Conservation (phyloP, 768 basidiomycete species). For the Zangia roseola region DNA sequence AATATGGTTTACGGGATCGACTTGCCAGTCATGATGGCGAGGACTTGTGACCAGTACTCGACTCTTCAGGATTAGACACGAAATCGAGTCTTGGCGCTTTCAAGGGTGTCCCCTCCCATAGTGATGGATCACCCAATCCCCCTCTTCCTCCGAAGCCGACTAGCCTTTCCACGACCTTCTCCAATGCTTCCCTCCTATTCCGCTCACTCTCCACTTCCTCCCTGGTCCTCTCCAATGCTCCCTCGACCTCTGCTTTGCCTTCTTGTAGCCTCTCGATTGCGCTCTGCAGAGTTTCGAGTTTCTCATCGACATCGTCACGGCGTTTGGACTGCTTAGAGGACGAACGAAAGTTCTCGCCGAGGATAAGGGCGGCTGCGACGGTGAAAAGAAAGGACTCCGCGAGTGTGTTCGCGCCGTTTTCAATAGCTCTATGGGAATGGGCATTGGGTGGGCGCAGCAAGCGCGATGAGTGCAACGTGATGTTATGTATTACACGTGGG, state of each 20-base stretch:
- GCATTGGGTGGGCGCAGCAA: no score
- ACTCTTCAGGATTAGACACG: conserved; percentile 9
- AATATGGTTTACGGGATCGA: no score
- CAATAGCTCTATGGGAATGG: conserved; percentile 58
- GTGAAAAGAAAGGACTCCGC: conserved; percentile 84
- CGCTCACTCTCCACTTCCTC: conserved; percentile 35
- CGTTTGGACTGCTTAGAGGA: conserved; percentile 68
- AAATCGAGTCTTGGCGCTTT: conserved; percentile 43
- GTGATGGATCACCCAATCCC: conserved; percentile 55
- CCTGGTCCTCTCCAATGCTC: conserved; percentile 43
- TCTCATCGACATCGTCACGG: conserved; percentile 71
- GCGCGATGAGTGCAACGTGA: no score
- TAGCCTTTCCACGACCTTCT: conserved; percentile 60
- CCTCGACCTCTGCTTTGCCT: conserved; percentile 42
- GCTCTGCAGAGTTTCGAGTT: conserved; percentile 55
- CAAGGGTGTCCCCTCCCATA: conserved; percentile 57
- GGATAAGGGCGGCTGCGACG: conserved; percentile 71
- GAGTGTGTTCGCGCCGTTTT: conserved; percentile 80
- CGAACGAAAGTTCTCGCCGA: conserved; percentile 75
- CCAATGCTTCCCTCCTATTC: conserved; percentile 61
- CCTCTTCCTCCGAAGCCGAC: conserved; percentile 66
- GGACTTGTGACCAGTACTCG: neutral
- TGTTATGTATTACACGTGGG: no score
- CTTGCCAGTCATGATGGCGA: conserved; percentile 4
- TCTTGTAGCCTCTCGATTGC: conserved; percentile 46